Conservation (phyloP, 371 early-diverging fungal genomes). For the Dichotomocladium elegans region DNA sequence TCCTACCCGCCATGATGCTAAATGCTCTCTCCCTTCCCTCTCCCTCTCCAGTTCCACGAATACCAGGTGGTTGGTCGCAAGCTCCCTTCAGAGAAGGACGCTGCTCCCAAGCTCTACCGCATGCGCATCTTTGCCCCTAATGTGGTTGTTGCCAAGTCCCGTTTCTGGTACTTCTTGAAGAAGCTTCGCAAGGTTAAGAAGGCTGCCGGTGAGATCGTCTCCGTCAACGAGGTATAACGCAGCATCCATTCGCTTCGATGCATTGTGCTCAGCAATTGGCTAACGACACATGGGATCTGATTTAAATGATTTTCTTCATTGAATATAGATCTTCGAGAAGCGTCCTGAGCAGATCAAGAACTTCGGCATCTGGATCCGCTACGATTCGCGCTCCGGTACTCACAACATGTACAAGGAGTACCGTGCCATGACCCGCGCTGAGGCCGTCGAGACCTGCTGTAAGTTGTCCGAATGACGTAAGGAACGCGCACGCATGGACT, state of each 20-base stretch:
- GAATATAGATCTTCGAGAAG: slow-evolving; percentile 87
- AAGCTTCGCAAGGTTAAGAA: slow-evolving; percentile 99
- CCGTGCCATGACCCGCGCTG: slow-evolving; percentile 93
- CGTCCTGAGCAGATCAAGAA: slow-evolving; percentile 95
- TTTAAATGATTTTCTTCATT: background rate
- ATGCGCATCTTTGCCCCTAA: slow-evolving; percentile 99
- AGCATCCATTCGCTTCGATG: background rate
- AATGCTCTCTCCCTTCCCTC: background rate
- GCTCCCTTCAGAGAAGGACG: slow-evolving; percentile 91
- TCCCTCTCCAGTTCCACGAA: slow-evolving; percentile 54
- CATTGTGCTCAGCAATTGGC: no score
- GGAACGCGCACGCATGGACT: background rate
- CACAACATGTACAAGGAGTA: slow-evolving; percentile 99
- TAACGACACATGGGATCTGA: no score
- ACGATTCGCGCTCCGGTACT: slow-evolving; percentile 98
- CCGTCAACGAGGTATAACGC: slow-evolving; percentile 84
- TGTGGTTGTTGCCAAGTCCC: slow-evolving; percentile 97
- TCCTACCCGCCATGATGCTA: background rate
- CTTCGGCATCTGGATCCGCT: slow-evolving; percentile 99
- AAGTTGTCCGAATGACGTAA: no score
- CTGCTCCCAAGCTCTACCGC: slow-evolving; percentile 95
- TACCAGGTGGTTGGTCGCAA: slow-evolving; percentile 92
- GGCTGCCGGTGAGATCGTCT: slow-evolving; percentile 95
- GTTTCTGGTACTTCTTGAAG: slow-evolving; percentile 99
- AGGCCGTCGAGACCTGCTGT: slow-evolving; percentile 93